Percentiles rank a stretch among this genome's conserved stretches.
Conservation (phyloP, 257 asterid species). For the Forsythia viridissima region DNA sequence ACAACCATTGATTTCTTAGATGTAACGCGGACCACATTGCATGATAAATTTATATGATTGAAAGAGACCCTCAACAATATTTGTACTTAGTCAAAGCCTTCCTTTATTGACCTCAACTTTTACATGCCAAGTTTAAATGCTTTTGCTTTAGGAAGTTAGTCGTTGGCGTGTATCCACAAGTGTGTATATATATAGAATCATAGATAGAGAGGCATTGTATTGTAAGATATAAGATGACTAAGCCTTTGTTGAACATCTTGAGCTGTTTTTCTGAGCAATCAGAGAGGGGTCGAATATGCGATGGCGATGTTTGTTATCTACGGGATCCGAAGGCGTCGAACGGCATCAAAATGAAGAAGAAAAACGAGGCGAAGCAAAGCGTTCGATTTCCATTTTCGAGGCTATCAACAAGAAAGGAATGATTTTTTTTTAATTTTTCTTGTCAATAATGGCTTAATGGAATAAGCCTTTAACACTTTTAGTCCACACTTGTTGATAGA, state of each 20-base stretch:
- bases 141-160: neutral
- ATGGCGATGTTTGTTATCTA: slow-evolving; percentile 41
- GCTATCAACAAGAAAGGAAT: slow-evolving; percentile 9
- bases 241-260: slow-evolving; percentile 33
- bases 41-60: neutral
- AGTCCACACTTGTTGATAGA: neutral
- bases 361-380: neutral
- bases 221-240: neutral
- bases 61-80: neutral
- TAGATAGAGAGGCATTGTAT: neutral
- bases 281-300: slow-evolving; percentile 24
- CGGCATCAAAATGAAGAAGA: slow-evolving; percentile 11
- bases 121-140: neutral
- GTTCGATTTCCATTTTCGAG: slow-evolving; percentile 1
- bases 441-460: neutral
- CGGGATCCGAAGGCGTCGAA: slow-evolving; percentile 20
- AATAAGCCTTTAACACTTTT: neutral
- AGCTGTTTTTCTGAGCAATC: slow-evolving; percentile 36
- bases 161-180: too few species aligned
- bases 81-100: neutral
- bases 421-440: neutral
- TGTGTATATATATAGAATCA: neutral
- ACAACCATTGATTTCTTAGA: neutral
- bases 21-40: neutral
- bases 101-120: neutral